Conservation (phyloP, 106 monocot genomes). For the Dendrobium catenatum region DNA sequence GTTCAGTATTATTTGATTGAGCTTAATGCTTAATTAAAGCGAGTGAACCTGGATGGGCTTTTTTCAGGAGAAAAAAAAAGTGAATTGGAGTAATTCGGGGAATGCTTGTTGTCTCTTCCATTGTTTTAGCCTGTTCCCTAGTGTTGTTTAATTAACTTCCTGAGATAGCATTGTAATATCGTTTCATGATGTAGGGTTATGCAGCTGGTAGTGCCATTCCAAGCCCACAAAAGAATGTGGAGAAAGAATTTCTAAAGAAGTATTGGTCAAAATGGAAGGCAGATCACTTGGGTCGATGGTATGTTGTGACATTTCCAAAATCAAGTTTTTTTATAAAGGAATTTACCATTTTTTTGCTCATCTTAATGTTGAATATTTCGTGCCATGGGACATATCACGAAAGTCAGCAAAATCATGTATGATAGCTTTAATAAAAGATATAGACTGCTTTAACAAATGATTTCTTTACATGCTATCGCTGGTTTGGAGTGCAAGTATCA, state of each 20-base stretch:
- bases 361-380: not conserved
- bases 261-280: constrained; percentile 98
- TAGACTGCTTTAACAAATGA: not conserved
- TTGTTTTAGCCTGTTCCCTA: not conserved
- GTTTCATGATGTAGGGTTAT: constrained; percentile 62
- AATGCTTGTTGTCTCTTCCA: not conserved
- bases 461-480: not conserved
- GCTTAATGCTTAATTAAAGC: not conserved
- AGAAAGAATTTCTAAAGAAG: constrained; percentile 83
- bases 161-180: not conserved
- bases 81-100: not conserved
- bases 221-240: constrained; percentile 95
- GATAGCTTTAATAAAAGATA: too few relatives aligned
- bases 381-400: not conserved
- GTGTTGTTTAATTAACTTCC: not conserved
- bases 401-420: not conserved
- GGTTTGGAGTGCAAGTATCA: not conserved
- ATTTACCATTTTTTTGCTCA: not conserved
- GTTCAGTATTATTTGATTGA: not conserved
- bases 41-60: not conserved
- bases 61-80: not conserved
- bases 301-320: constrained; percentile 9
- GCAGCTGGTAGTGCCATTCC: constrained; percentile 89
- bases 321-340: not conserved
- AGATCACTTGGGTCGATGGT: constrained; percentile 75